Conservation (phyloP, 208 protist genomes). For the Phytomonas serpens region DNA sequence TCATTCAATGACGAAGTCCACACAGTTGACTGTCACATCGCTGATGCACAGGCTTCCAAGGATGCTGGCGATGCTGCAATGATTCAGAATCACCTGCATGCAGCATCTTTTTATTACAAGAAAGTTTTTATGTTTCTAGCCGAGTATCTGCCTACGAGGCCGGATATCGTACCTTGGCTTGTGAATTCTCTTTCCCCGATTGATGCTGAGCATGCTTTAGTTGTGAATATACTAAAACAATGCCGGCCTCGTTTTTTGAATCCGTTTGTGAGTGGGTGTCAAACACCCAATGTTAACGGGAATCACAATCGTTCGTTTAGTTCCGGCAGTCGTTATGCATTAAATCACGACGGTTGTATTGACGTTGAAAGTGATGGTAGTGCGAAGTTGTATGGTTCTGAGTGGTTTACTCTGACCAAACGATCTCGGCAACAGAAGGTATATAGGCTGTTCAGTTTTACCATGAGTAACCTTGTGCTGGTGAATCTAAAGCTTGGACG, state of each 20-base stretch:
- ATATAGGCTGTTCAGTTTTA: neutral
- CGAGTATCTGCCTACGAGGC: slow-evolving; percentile 32
- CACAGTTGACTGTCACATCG: slow-evolving; percentile 13
- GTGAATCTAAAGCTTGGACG: slow-evolving; percentile 36
- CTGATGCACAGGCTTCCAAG: slow-evolving; percentile 34
- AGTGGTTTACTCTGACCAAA: neutral
- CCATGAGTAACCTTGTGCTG: slow-evolving; percentile 53
- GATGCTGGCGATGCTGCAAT: slow-evolving; percentile 40
- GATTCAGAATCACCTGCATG: slow-evolving; percentile 20
- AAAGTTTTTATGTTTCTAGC: slow-evolving; percentile 53
- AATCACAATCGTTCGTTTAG: neutral
- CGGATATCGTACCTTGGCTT: neutral
- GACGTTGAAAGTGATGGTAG: neutral
- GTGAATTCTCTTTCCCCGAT: neutral
- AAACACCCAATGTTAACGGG: neutral
- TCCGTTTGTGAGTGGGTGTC: neutral
- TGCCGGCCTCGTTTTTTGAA: neutral
- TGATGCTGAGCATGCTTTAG: neutral
- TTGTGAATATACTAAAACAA: neutral
- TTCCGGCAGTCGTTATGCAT: neutral
- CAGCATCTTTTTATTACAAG: slow-evolving; percentile 65
- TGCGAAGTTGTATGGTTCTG: neutral
- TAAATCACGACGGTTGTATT: neutral
- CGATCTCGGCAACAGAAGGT: neutral
- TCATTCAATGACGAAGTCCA: neutral